Evolutionary conservation across 202 grass and related monocot species (phyloP).

Genomic region (Setaria viridis): DNA sequence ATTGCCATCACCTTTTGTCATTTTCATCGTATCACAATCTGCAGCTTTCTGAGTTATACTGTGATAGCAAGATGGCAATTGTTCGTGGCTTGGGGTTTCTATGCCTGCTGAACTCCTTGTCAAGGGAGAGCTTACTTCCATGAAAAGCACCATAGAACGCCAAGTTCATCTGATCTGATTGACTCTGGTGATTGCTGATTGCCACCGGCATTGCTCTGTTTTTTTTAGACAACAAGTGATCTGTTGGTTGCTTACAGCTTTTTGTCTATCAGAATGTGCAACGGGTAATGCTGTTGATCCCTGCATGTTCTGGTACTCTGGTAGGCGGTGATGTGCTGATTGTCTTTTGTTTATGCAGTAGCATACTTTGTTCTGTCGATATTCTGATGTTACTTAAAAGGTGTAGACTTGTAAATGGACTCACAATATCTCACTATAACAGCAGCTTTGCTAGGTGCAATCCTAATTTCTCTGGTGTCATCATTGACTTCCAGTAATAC

Average conservation of each 20-base stretch:
- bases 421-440: neutral
- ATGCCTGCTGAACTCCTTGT: neutral
- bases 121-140: neutral
- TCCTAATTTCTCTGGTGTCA: neutral
- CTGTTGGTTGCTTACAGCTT: conserved; percentile 22
- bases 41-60: neutral
- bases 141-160: neutral
- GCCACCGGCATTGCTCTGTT: neutral
- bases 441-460: neutral
- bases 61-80: neutral
- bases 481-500: neutral
- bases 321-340: neutral
- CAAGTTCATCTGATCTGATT: conserved; percentile 26
- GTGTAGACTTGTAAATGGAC: neutral
- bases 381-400: neutral
- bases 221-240: neutral
- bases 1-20: neutral
- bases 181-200: neutral
- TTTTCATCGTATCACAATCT: neutral
- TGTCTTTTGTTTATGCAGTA: neutral
- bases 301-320: neutral
- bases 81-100: neutral
- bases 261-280: neutral
- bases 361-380: neutral
- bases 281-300: neutral